Evolutionary conservation across 2,329 filamentous ascomycete genomes (phyloP), one percentile per base, ranked within the genome.

Genomic region (Talaromyces funiculosus): DNA sequence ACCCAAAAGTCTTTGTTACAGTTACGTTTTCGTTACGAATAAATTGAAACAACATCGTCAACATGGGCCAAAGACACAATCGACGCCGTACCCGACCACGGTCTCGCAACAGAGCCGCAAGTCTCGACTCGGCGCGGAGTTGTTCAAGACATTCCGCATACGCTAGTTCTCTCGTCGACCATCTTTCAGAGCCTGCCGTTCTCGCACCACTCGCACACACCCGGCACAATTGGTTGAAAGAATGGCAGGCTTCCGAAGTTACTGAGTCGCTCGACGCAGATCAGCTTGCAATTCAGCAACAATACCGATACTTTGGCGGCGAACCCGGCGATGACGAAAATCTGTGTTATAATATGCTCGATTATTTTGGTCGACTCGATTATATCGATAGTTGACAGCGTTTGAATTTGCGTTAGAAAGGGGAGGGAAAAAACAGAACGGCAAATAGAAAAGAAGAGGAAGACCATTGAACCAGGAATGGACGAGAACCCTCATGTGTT

Each of bases 281-380:
- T 62, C 64, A 49, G 63, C 67, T 49, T 65, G 65, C 57, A 59
- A 77, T 53, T 72, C 78, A 64, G 70, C 67, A 38, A 59, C 77
- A 76, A 63, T 77, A 68, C 66, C 77, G 78, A 59, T 69, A 79
- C 3, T 79, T 78, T 64, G 77, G 77, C 26, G 77, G 75, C 12
- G 76, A 77, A 64, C 73, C 75, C 16, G 76, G 75, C 33, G 77
- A 78, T 62, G 75, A 78, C 62, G 66, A 73, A 62, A 71, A 65
- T 59, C 72, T 81, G 45, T 80, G 78, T 67, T 76, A 76, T 66
- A 74, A 75, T 59, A 81, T 81, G 79, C 71, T 80, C 62, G 78
- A 80, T 65, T 79, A 77, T 60, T 81, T 81, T 61, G 77, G 71
- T 65, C 75, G 75, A 59, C 74, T 81, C 65, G 78, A 81, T 64